phyloP scores from a whole-genome alignment of 2,329 filamentous ascomycete genomes.

The Fusarium praegraminearum region DNA sequence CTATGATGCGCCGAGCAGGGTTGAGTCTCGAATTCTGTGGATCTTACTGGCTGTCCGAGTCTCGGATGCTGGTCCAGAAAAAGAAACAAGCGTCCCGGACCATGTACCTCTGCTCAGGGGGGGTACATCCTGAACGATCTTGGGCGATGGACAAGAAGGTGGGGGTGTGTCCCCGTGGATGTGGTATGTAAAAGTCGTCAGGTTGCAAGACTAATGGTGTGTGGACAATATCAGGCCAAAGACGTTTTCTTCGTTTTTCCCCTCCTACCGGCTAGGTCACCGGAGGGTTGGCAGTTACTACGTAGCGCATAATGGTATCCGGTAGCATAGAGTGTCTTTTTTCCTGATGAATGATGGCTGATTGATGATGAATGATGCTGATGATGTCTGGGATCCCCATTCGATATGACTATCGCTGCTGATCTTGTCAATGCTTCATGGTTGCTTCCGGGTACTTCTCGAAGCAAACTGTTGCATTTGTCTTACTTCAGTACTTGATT shows the following conservation, averaged over 20 bases:
- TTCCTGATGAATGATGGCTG: slow-evolving; percentile 33
- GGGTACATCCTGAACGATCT: slow-evolving; percentile 28
- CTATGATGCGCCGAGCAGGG: slow-evolving; percentile 36
- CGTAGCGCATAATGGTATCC: no score
- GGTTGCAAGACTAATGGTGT: slow-evolving; percentile 25
- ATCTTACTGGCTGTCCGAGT: slow-evolving; percentile 22
- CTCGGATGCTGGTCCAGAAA: slow-evolving; percentile 21
- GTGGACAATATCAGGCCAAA: slow-evolving; percentile 30
- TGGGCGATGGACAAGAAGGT: slow-evolving; percentile 1
- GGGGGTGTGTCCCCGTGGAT: slow-evolving; percentile 2
- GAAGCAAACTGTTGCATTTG: background rate
- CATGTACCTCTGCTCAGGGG: slow-evolving; percentile 17
- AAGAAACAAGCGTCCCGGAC: slow-evolving; percentile 27
- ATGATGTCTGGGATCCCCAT: slow-evolving; percentile 24
- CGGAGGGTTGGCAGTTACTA: slow-evolving; percentile 20
- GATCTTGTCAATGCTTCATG: slow-evolving; percentile 31
- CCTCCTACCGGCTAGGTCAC: slow-evolving; percentile 22
- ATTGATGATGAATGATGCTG: slow-evolving; percentile 40
- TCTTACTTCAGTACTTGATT: background rate
- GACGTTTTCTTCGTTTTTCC: slow-evolving; percentile 37
- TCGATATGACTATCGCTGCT: slow-evolving; percentile 28
- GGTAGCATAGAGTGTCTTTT: slow-evolving; percentile 10
- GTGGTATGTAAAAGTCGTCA: slow-evolving; percentile 24
- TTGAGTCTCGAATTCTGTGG: slow-evolving; percentile 18
- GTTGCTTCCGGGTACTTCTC: slow-evolving; percentile 31